phyloP scores from a whole-genome alignment of 2,329 filamentous ascomycete genomes.

The Phoma sp. region DNA sequence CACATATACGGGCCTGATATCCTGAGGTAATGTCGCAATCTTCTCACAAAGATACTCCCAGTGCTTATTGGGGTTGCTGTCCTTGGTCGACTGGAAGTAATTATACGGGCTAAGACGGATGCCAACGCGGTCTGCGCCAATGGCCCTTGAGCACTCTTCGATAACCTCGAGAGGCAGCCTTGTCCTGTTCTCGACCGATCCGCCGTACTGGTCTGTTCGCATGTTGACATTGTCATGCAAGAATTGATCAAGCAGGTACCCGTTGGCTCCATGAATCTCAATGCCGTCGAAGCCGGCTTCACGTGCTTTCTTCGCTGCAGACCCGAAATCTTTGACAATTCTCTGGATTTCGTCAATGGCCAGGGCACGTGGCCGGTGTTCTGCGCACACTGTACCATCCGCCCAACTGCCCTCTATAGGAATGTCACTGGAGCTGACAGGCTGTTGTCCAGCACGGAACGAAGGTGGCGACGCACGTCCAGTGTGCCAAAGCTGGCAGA shows the following conservation, averaged over 20 bases:
- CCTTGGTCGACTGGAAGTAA: conserved; percentile 51
- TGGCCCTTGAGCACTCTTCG: conserved; percentile 40
- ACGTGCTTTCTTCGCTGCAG: conserved; percentile 49
- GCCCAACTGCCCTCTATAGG: conserved; percentile 50
- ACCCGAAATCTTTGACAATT: conserved; percentile 48
- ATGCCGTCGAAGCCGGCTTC: conserved; percentile 48
- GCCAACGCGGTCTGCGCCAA: conserved; percentile 43
- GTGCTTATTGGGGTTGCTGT: conserved; percentile 54
- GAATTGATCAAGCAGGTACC: conserved; percentile 61
- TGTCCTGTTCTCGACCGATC: conserved; percentile 60
- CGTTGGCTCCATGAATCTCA: conserved; percentile 55
- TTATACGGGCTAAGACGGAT: conserved; percentile 47
- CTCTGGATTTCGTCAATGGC: conserved; percentile 51
- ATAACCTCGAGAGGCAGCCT: conserved; percentile 65
- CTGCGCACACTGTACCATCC: conserved; percentile 48
- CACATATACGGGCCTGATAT: conserved; percentile 41
- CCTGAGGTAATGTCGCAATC: conserved; percentile 45
- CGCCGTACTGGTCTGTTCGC: conserved; percentile 60
- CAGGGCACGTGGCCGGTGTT: conserved; percentile 46
- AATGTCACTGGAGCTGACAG: conserved; percentile 51
- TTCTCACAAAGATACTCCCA: conserved; percentile 56
- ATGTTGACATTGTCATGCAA: conserved; percentile 59
- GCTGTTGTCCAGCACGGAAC: conserved; percentile 48
- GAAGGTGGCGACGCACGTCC: conserved; percentile 54
- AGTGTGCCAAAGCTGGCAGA: conserved; percentile 56